Conservation (phyloP, 345 rosid species). For the Moringa oleifera region DNA sequence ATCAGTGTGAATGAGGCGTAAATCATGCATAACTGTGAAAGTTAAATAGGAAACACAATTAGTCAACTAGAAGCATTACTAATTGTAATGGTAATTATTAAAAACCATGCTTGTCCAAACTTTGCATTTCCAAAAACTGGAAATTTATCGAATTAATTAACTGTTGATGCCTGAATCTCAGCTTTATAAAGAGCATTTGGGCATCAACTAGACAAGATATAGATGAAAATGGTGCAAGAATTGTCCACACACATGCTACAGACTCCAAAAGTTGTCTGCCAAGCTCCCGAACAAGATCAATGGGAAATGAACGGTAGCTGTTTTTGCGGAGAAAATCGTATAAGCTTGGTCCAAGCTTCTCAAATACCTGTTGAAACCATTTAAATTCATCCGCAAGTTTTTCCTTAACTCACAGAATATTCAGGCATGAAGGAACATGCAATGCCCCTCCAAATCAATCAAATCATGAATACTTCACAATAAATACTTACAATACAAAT, state of each 20-base stretch:
- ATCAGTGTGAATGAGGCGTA: slow-evolving; percentile 72
- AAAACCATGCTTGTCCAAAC: too few species aligned
- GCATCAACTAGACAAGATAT: slow-evolving; percentile 30
- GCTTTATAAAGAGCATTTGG: slow-evolving; percentile 11
- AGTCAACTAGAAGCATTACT: slow-evolving; percentile 13
- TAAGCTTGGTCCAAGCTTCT: slow-evolving; percentile 99
- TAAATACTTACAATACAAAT: slow-evolving; percentile 96
- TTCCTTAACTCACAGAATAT: slow-evolving; percentile 55
- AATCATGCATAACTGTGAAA: slow-evolving; percentile 78
- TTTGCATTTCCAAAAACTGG: too few species aligned
- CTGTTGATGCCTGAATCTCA: slow-evolving; percentile 11
- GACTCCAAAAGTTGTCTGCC: slow-evolving; percentile 99
- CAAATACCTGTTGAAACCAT: slow-evolving; percentile 99
- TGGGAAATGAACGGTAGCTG: slow-evolving; percentile 96
- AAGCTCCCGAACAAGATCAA: slow-evolving; percentile 99
- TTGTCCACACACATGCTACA: slow-evolving; percentile 97
- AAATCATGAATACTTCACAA: slow-evolving; percentile 36
- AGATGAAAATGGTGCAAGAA: slow-evolving; percentile 51
- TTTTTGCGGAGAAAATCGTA: slow-evolving; percentile 99
- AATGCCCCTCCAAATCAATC: slow-evolving; percentile 42
- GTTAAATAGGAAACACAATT: slow-evolving; percentile 2
- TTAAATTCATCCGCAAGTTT: slow-evolving; percentile 68
- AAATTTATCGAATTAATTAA: not conserved
- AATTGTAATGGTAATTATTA: too few species aligned
- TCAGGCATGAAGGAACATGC: slow-evolving; percentile 26